Base-by-base conservation (phyloP, 108 stramenopile genomes). In the Nannochloropsis gaditana region DNA sequence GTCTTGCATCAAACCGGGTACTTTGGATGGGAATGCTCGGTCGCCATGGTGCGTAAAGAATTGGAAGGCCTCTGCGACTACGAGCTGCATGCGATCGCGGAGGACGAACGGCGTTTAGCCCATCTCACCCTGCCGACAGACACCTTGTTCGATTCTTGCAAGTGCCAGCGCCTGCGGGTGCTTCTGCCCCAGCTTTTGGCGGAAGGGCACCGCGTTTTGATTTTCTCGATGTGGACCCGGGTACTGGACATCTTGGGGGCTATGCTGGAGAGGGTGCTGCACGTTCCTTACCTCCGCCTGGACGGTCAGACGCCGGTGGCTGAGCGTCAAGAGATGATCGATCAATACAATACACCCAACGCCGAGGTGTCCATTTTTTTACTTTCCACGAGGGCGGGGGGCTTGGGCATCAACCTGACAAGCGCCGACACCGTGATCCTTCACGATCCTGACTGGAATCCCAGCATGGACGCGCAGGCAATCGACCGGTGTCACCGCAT, bases 241-340 rank as follows among this genome's bases (percentile, higher is more conserved):
- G 96, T 99, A 95, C 93, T 99, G 84, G 96, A 99, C 88, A 93
- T 99, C 19, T 88, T 99, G 31, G 97, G 97, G 87, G 97, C 96
- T 80, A 45, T 89, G 9, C 85, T 89, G 15, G 41, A 43, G 21
- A 83, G 84, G 41, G 45, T 45, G 8, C 59, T 89, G 84, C 80
- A 83, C 17, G 8, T 89, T 93, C 93, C 92, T 21, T 97, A 95
- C 87, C 96, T 95, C 89, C 93, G 98, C 8, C 96, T 99, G 86
- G 98, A 99, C 88, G 98, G 98, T 5, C 87, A 92, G 21, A 97
- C 96, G 42, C 93, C 96, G 11, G 95, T 97, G 82, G 94, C 91
- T 11, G 93, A 96, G 82, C 93, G 97, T 19, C 96, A 95, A 86
- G 93, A 96, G 15, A 96, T 98, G 91, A 96, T 96, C 94, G 96